Evolutionary conservation across 371 early-diverging fungal species (phyloP), one percentile per base, ranked within the genome.

Genomic region (Actinomortierella ambigua): DNA sequence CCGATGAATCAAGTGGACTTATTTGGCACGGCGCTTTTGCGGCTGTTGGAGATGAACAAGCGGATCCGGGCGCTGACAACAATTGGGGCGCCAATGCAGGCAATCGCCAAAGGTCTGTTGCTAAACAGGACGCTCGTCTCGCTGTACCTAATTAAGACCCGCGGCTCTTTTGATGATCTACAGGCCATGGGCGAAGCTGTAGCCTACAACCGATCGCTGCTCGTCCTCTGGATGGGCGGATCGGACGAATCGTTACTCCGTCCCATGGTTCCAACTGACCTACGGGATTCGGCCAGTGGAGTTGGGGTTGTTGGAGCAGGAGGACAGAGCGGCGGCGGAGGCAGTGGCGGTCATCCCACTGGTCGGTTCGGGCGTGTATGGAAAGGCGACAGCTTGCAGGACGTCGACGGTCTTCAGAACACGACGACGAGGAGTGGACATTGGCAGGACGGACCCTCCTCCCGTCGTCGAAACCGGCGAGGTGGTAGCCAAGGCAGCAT

Each of bases 151-250:
- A 70, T 70, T 43, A 53, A 57, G 34, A 65, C 71, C 15, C 57
- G 55, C n/a, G 71, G 71, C 5, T 50, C 56, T 7, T 28, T 59
- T 14, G 71, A 65, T 13, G 71, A 70, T 55, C 29, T 65, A 20
- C 65, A 70, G 51, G 20, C 65, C 23, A 65, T 70, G 71, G 65
- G 65, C 7, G 65, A 70, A 24, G 62, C 65, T 2, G 15, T 70
- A 22, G 58, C 52, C 6, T 65, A 58, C 20, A 70, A 65, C 20
- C 65, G 71, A 15, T 57, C 71, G 5, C 47, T 70, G 28, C 65
- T 70, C 18, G 62, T 70, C 11, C 65, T 61, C 29, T 70, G 71
- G 71, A 70, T 70, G 71, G 71, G 65, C 17, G 71, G 61, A 4
- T 55, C 71, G 20, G 71, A 70, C 13, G 58, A 65, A n/a, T 57